Base-by-base conservation (phyloP, 345 rosid species). In the Raphanus sativus region DNA sequence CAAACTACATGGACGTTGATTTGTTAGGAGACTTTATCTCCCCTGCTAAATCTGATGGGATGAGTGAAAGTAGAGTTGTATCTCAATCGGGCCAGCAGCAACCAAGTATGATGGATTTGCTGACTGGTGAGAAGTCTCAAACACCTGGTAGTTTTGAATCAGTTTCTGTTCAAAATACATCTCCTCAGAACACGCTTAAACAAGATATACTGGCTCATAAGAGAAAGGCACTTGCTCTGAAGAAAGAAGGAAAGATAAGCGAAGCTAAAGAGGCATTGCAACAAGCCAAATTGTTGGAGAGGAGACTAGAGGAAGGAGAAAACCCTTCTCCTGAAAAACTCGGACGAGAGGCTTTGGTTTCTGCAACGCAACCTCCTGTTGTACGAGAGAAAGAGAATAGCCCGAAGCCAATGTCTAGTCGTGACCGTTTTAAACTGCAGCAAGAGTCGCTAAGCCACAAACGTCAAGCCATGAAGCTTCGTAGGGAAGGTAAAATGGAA, bases 391-490 rank as follows among this genome's bases (percentile, higher is more conserved):
- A 90, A 82, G 90, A 83, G 72, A 79, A 70, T 4, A 67, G 75
- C 64, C 69, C 85, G 56, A 89, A 88, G 75, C 84, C 90, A 61
- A 71, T 88, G 80, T 87, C 98, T 33, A 64, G 90, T 28, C 95
- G 93, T 59, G 97, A 89, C 75, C 95, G 97, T 58, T 90, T 89
- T 75, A 94, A 89, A 81, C 58, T 94, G 77, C 98, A 94, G 63
- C 97, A 92, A 80, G 88, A 94, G 75, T 92, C 98, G 45, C 87
- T 92, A 7, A 67, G 86, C 65, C 98, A 90, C 80, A 92, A 94
- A 78, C 91, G 95, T 9, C 89, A 84, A 83, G 98, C 97, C 64
- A 81, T 94, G 85, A 94, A 90, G 81, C 86, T 92, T 71, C 83
- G 96, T 2, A 91, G 88, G 65, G 97, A 92, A 84, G 98, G 97